Evolutionary conservation across 2,329 filamentous ascomycete species (phyloP), one percentile per base, ranked within the genome.

Genomic region (Xylariaceae sp.): DNA sequence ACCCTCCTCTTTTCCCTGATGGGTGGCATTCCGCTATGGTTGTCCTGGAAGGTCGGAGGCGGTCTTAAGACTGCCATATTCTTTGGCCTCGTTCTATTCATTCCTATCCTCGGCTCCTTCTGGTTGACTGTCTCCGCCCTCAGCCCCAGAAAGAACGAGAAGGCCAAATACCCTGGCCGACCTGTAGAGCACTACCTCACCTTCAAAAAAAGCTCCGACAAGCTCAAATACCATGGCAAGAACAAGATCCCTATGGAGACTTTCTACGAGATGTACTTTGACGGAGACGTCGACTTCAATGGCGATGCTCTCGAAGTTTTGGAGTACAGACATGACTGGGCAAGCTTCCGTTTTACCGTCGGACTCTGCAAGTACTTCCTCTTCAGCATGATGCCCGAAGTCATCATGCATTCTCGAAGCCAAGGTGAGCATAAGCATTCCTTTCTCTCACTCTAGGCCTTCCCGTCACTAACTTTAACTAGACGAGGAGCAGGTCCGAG

Each of bases 221-320:
- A 81, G 69, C 71, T 74, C 69, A 91, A 87, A 77, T 95, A 92
- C 79, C 82, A 84, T 66, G 91, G 91, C 75, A 83, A 83, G 75
- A 90, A 84, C 78, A 93, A 90, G 79, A 92, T 95, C 60, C 88
- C 92, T 52, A 89, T 96, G 82, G 89, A 96, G 80, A 96, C 92
- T 21, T 98, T 98, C 82, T 88, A 96, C 74, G 93, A 97, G 78
- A 96, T 94, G 89, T 98, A 97, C 83, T 96, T 98, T 77, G 89
- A 95, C 72, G 92, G 91, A 57, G 87, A 96, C 56, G 92, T 96
- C 63, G 92, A 96, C 68, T 94, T 97, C 83, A 98, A 96, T 75
- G 93, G 92, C 56, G 95, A 98, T 76, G 86, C 83, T 69, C 83
- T 98, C 62, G 94, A 98, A 72, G 82, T 91, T 44, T 79, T 98